Evolutionary conservation across 805 yeast species (phyloP).

Genomic region (Ogataea haglerorum): DNA sequence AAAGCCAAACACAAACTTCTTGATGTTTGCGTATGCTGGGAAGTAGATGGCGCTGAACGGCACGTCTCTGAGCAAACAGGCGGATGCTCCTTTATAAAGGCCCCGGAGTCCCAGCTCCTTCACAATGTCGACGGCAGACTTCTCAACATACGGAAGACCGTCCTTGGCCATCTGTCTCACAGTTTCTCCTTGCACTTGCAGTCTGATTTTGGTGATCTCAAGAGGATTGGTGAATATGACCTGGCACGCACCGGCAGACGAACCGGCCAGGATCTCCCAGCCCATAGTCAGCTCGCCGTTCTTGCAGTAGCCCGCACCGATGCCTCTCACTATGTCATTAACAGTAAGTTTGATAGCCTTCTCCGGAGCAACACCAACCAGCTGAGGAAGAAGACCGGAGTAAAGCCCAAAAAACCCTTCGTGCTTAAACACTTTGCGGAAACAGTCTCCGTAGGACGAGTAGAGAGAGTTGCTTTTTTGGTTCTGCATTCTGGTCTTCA

Average conservation of each 20-base stretch:
- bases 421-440: constrained; percentile 63
- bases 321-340: constrained; percentile 79
- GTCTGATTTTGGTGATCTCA: constrained; percentile 90
- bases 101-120: constrained; percentile 79
- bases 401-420: constrained; percentile 88
- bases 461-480: constrained; percentile 73
- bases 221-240: constrained; percentile 94
- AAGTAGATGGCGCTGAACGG: constrained; percentile 96
- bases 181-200: constrained; percentile 86
- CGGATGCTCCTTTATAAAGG: constrained; percentile 84
- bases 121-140: constrained; percentile 68
- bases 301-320: constrained; percentile 51
- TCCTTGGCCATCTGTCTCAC: constrained; percentile 37
- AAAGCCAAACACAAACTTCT: constrained; percentile 74
- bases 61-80: constrained; percentile 90
- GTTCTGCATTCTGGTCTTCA: constrained; percentile 96
- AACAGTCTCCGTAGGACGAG: constrained; percentile 82
- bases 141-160: constrained; percentile 32
- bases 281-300: constrained; percentile 47
- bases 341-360: constrained; percentile 95
- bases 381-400: constrained; percentile 90
- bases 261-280: constrained; percentile 85
- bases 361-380: constrained; percentile 97
- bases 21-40: constrained; percentile 94
- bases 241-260: constrained; percentile 94